Evolutionary conservation across 176 grass and related monocot species (phyloP), one percentile per base, ranked within the genome.

Genomic region (Carex kokanica): DNA sequence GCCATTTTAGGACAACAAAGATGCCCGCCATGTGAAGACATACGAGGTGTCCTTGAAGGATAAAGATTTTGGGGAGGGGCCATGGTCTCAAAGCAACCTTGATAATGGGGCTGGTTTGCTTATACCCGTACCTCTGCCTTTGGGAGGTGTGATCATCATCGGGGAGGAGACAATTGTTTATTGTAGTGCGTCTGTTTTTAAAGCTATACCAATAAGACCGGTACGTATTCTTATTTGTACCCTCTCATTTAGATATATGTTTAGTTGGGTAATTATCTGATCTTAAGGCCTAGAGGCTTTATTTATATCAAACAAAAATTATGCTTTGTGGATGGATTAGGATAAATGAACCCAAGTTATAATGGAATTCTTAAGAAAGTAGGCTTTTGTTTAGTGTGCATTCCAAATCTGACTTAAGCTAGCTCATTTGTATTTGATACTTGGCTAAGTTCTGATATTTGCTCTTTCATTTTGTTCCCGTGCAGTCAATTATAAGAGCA

Each of bases 81-180:
- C 92, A 86, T 98, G 92, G 96, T 93, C 92, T 25, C 91, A 98
- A 81, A 98, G 91, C 84, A 98, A 98, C 87, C 88, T 98, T 74
- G 95, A 98, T 69, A 95, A 98, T 38, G 95, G 95, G 43, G 95
- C 95, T 54, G 88, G 92, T 71, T 85, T 98, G 57, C 84, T 98
- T 79, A 93, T 98, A 85, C 91, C 96, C 70, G 96, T 98, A 63
- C 92, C 91, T 38, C 83, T 90, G 88, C 95, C 95, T 82, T 90
- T 93, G 78, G 92, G 95, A 32, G 95, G 95, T 73, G 95, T 98
- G 10, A 95, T 98, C 87, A 98, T 98, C 54, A 93, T 98, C 43
- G 95, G 95, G 13, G 92, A 98, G 86, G 92, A 99, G 85, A 95
- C 93, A 68, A 91, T 95, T 62, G 96, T 99, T 69, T 99, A 99